Evolutionary conservation across 768 basidiomycete species (phyloP), one percentile per base, ranked within the genome.

Genomic region (Russula olivacea): DNA sequence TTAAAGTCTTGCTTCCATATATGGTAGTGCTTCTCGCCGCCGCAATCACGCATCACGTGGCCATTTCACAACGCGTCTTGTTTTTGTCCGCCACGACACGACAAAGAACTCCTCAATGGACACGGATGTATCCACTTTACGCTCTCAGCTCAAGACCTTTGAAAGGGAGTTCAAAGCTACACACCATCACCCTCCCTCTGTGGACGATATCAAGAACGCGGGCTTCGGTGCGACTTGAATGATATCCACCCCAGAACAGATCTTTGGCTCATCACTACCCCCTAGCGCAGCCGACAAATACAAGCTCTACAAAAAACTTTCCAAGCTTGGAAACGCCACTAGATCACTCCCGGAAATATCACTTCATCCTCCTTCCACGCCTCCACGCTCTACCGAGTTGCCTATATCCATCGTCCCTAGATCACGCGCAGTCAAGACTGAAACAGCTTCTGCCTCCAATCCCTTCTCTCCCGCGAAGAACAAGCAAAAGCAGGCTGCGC

Each of bases 381-480:
- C 74, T 38, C 74, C 76, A 52, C 70, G 71, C 47, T 61, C 73
- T 23, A 63, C 71, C 55, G 68, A 72, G 51, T 66, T 65, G 54
- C 66, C 75, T 25, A 75, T 76, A 55, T 72, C 77, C 50, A 71
- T 82, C 45, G 72, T 81, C 25, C 76, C 80, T 11, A 79, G 76
- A 63, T 71, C 83, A n/a, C 86, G 85, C 62, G 69, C 77, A 12
- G 73, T 83, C 45, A 79, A 80, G 66, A 67, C 79, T 55, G 79
- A 83, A 17, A 77, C 86, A 36, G 74, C 84, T 47, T 72, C 79
- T 14, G 76, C 80, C 1, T 86, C 81, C 67, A 92, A 92, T 70
- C 90, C 89, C 8, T 91, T 91, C 74, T 91, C 89, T 38, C 89
- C 89, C 9, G 76, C 79, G 66, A 91, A 91, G 76, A 82, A 82